Evolutionary conservation across 768 basidiomycete genomes (phyloP), one percentile per base, ranked within the genome.

Genomic region (Termitomyces sp.): DNA sequence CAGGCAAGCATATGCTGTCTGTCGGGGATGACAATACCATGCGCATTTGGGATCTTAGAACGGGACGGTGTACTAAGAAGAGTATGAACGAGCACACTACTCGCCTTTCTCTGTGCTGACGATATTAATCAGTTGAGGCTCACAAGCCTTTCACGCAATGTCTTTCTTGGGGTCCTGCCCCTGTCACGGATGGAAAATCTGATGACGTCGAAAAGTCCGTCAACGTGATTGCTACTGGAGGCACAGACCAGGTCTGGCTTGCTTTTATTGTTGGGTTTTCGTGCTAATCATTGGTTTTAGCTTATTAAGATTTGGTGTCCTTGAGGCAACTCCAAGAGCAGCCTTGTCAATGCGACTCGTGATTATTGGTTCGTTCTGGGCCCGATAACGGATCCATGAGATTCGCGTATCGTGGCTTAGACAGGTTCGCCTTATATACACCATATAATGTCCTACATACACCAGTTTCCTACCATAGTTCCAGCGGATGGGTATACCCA

Each of bases 31-130:
- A 59, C 43, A 37, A 56, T 68, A 84, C 86, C 16, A 78, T 89
- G 56, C 82, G 85, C 16, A 76, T 89, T 3, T 89, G 89, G 87
- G 87, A 90, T 57, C 68, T 89, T 37, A 73, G 76, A 27, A 83
- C 82, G 3, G 89, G 88, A 0, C 75, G 87, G 49, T 87, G 85
- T 62, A 75, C 79, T 57, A 86, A 86, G 73, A 84, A 81, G 16
- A 76, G 90, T 35, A 84, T 85, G 59, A 84, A 83, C 3, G 85
- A 19, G n/a, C 5, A 2, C 27, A 51, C 6, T n/a, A 62, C n/a
- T 31, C 21, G 14, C 35, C 29, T 32, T 44, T 19, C 9, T 19
- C 16, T 27, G 19, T 16, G 29, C 29, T 44, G 34, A 31, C 8
- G 19, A 25, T 25, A 14, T 50, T 3, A 29, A 25, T 1, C 16